Base-by-base conservation (phyloP, 306 rosid genomes). In the Malus sieversii region DNA sequence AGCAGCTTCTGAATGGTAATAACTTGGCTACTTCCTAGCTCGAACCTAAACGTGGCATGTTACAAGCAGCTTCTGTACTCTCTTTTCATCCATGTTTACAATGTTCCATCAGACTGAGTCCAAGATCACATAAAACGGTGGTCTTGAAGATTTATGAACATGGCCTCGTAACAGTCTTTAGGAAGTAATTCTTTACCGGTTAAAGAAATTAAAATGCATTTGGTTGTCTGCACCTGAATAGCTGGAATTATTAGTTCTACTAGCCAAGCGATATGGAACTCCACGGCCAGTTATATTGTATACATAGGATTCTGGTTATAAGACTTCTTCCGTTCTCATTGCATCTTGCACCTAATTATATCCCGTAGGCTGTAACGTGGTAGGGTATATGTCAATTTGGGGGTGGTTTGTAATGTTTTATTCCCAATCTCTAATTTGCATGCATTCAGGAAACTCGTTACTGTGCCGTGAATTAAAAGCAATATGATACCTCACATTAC, bases 1-100 rank as follows among this genome's bases (percentile, higher is more conserved):
- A 84, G 98, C 99, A 68, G 99, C 98, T 75, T 45, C 99, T 77
- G 98, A 96, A 89, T 85, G 99, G 99, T 96, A 92, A 74, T 22
- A 10, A 61, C 70, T 66, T 35, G 29, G 48, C 16, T 33, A 33
- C 14, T 65, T 66, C 48, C 70, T 66, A 30, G 68, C 23, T 18
- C 12, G 0, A 64, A 64, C 68, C 67, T 63, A 32, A 20, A 32
- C 1, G 3, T 64, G 68, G 20, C 55, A 51, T 51, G 8, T 51
- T 51, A 51, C 8, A 15, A 48, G 55, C 0, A 51, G 53, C 8
- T 51, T 15, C 55, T 51, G 55, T 19, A 5, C 20, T 51, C 55
- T 15, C 20, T 51, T 2, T 51, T 51, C 55, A 15, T 51, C 55
- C 55, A 51, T 16, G 55, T 51, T 51, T 51, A 51, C 20, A 51